phyloP scores from a whole-genome alignment of 208 protist genomes.

The Leptomonas seymouri region DNA sequence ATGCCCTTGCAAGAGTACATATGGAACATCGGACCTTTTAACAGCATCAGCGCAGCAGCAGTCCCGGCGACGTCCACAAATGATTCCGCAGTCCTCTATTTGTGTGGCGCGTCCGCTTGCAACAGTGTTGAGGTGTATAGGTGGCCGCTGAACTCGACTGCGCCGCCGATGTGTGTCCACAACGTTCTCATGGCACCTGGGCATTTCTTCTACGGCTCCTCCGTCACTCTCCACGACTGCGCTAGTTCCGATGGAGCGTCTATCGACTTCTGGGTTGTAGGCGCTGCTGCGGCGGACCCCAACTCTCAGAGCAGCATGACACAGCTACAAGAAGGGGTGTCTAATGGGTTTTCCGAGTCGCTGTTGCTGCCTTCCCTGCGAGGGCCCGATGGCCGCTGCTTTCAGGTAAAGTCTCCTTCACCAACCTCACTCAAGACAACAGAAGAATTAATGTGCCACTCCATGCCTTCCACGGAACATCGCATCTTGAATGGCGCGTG shows the following conservation, averaged over 20 bases:
- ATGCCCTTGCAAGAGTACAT: conserved; percentile 7
- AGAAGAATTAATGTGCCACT: background rate
- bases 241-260: too few relatives aligned
- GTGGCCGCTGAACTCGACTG: conserved; percentile 7
- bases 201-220: conserved; percentile 21
- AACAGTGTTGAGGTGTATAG: conserved; percentile 27
- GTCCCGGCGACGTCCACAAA: background rate
- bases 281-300: background rate
- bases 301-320: too few relatives aligned
- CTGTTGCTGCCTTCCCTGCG: conserved; percentile 4
- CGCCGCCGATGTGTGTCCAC: conserved; percentile 24
- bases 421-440: background rate
- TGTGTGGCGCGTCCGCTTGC: conserved; percentile 18
- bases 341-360: background rate
- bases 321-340: too few relatives aligned
- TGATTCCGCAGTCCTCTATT: background rate
- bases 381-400: conserved; percentile 16
- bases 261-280: conserved; percentile 28
- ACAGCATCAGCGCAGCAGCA: conserved; percentile 10
- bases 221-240: background rate
- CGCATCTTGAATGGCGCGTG: conserved; percentile 22
- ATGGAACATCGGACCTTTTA: conserved; percentile 27
- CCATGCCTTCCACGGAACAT: background rate
- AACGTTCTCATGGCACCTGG: conserved; percentile 19
- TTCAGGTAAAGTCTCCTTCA: conserved; percentile 10